phyloP scores from a whole-genome alignment of 2,329 filamentous ascomycete species.

The Alternaria novae-zelandiae region DNA sequence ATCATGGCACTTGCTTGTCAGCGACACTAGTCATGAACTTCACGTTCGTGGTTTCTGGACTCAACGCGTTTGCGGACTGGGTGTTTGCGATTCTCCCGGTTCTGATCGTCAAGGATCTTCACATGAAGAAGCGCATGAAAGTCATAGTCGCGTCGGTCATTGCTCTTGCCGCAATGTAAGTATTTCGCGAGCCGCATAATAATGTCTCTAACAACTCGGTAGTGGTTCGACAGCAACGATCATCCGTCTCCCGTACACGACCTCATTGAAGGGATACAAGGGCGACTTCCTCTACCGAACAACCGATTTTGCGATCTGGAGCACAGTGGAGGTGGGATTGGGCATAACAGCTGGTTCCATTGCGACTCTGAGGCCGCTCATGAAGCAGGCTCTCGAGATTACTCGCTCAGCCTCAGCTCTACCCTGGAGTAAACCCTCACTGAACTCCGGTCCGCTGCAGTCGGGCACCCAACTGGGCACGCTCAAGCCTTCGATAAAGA shows the following conservation, averaged over 20 bases:
- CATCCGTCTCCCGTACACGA: conserved; percentile 38
- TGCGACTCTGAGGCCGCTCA: conserved; percentile 34
- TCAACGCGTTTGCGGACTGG: conserved; percentile 40
- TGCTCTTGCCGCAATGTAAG: conserved; percentile 52
- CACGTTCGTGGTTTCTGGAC: conserved; percentile 49
- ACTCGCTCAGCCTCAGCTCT: conserved; percentile 20
- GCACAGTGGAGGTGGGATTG: conserved; percentile 34
- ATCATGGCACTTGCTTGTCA: conserved; percentile 50
- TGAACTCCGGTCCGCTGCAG: conserved; percentile 8
- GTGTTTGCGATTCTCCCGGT: conserved; percentile 45
- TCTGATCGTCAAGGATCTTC: conserved; percentile 61
- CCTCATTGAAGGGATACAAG: conserved; percentile 30
- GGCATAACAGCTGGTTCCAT: conserved; percentile 39
- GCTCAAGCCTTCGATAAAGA: conserved; percentile 24
- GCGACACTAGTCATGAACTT: conserved; percentile 58
- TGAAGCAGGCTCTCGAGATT: conserved; percentile 23
- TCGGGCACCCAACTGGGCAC: conserved; percentile 19
- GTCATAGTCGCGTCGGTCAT: conserved; percentile 60
- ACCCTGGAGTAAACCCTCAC: conserved; percentile 24
- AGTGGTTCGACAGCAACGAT: conserved; percentile 50
- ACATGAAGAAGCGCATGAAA: conserved; percentile 62
- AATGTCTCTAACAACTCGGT: conserved; percentile 9
- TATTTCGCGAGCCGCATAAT: background rate
- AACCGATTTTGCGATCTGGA: conserved; percentile 42
- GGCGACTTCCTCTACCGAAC: conserved; percentile 42